Conservation (phyloP, 208 protist genomes). For the Acanthamoeba culbertsoni region DNA sequence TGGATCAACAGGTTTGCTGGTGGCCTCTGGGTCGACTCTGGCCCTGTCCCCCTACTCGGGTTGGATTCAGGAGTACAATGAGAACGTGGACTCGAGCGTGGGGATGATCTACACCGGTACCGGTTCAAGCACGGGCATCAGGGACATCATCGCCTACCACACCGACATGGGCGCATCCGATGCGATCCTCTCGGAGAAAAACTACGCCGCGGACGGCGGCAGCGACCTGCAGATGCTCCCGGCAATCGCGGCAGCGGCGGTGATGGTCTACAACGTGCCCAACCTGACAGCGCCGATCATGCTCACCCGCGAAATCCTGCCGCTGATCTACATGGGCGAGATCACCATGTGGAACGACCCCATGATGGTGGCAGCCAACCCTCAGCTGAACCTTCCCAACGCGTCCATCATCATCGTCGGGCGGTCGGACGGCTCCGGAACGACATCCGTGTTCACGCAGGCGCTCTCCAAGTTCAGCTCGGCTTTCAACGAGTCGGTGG, state of each 20-base stretch:
- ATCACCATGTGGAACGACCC: background rate
- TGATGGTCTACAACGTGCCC: conserved; percentile 5
- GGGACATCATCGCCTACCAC: background rate
- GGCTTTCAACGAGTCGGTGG: background rate
- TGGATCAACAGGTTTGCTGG: background rate
- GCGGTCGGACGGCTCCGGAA: background rate
- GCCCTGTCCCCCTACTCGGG: background rate
- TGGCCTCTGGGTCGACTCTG: background rate
- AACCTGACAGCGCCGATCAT: background rate
- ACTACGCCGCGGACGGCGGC: background rate
- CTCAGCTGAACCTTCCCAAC: background rate
- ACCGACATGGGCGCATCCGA: background rate
- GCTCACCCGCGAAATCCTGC: background rate
- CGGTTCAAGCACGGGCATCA: background rate
- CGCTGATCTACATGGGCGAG: background rate
- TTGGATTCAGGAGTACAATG: background rate
- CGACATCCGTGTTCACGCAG: background rate
- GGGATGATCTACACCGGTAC: background rate
- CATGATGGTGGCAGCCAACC: background rate
- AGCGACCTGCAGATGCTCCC: conserved; percentile 1
- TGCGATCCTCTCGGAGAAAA: background rate
- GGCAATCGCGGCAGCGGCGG: background rate
- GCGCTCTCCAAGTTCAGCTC: background rate
- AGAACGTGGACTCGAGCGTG: background rate
- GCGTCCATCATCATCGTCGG: background rate